These are phyloP conservation scores for Chloris gayana DNA, from an alignment of 176 grass and related monocot species.

Conservation along the genomic window DNA sequence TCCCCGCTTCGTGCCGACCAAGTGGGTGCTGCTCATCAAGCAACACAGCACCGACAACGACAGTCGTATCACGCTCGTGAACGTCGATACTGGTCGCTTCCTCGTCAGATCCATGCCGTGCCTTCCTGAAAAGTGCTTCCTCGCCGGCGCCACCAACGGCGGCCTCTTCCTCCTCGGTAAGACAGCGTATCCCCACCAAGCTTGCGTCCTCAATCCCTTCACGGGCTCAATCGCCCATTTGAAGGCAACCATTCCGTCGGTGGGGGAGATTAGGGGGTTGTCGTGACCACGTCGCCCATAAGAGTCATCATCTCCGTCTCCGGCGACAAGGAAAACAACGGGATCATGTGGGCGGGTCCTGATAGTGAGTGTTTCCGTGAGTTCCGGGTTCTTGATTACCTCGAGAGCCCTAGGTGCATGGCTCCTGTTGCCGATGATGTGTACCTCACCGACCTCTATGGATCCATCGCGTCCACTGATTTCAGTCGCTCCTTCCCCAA, in stretches of 20 bases:
- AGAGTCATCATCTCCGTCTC: not conserved
- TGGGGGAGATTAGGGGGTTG: not conserved
- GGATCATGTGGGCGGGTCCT: not conserved
- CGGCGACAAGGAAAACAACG: rapidly evolving
- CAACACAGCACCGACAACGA: not conserved
- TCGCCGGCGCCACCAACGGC: not conserved
- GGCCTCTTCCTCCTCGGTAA: conserved; percentile 5
- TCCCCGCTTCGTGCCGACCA: not conserved
- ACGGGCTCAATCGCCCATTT: not conserved
- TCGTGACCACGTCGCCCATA: not conserved
- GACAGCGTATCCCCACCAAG: not conserved
- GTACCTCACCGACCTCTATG: not conserved
- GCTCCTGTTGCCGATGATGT: not conserved
- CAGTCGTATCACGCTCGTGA: not conserved
- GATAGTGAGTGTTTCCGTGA: not conserved
- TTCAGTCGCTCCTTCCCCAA: too few relatives aligned
- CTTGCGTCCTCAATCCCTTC: conserved; percentile 9
- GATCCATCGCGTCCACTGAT: not conserved
- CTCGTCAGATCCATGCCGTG: not conserved
- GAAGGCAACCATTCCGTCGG: not conserved
- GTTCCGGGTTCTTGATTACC: not conserved
- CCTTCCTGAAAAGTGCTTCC: not conserved
- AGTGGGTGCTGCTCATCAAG: not conserved
- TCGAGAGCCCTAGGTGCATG: not conserved
- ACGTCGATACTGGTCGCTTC: not conserved